Percentiles rank a stretch among this genome's conserved stretches.
Conservation (phyloP, 2,329 filamentous ascomycete genomes). For the Achaetomium macrosporum region DNA sequence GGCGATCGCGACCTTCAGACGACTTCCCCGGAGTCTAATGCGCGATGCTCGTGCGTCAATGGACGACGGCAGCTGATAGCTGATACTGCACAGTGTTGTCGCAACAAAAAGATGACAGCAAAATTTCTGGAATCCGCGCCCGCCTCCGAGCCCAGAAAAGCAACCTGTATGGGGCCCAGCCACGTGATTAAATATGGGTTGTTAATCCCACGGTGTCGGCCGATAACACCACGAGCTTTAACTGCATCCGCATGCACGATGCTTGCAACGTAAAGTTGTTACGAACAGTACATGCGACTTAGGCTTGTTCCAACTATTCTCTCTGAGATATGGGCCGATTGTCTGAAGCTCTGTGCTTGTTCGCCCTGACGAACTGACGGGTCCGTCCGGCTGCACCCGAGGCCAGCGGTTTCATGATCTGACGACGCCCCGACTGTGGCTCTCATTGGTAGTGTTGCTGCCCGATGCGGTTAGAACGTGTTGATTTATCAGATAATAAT, state of each 20-base stretch:
- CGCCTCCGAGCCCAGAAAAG: constrained; percentile 13
- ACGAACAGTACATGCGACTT: too few species aligned
- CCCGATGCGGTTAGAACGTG: too few species aligned
- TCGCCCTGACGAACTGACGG: too few species aligned
- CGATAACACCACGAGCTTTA: too few species aligned
- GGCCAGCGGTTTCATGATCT: not conserved
- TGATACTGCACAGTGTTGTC: constrained; percentile 15
- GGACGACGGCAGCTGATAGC: constrained; percentile 19
- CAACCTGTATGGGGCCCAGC: constrained; percentile 17
- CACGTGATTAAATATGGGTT: constrained; percentile 22
- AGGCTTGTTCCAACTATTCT: too few species aligned
- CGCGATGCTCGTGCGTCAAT: constrained; percentile 24
- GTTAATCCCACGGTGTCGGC: too few species aligned
- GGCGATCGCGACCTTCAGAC: constrained; percentile 5
- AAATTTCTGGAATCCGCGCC: constrained; percentile 22
- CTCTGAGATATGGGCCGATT: too few species aligned
- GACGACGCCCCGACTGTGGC: too few species aligned
- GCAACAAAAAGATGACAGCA: constrained; percentile 24
- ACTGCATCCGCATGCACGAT: too few species aligned
- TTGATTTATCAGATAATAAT: too few species aligned
- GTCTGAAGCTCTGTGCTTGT: too few species aligned
- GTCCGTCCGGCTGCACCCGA: not conserved
- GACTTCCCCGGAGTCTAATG: constrained; percentile 8
- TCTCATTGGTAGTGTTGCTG: constrained; percentile 5
- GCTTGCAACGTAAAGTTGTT: too few species aligned